Evolutionary conservation across 2,329 filamentous ascomycete genomes (phyloP).

Genomic region (Cryphonectria japonica): DNA sequence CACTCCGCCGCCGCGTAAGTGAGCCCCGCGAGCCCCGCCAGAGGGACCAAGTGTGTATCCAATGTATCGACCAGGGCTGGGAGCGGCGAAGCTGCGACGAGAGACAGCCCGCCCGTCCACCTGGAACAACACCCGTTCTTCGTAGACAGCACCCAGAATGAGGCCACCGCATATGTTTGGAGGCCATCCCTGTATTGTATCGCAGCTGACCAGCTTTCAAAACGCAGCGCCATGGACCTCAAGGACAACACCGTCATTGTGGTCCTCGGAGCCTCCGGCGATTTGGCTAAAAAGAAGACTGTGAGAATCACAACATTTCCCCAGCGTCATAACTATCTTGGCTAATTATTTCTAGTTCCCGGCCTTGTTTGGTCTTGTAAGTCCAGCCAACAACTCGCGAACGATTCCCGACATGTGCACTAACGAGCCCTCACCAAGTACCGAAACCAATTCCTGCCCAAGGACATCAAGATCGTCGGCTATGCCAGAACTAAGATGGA

Average conservation of each 20-base stretch:
- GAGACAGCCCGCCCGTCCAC: neutral
- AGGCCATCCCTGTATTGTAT: neutral
- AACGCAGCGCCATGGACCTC: slow-evolving; percentile 80
- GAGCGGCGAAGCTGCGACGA: neutral
- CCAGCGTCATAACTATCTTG: slow-evolving; percentile 28
- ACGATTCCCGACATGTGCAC: slow-evolving; percentile 10
- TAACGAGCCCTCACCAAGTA: slow-evolving; percentile 62
- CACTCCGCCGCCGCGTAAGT: slow-evolving; percentile 39
- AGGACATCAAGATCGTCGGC: slow-evolving; percentile 95
- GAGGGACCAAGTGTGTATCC: neutral
- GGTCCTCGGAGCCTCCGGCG: slow-evolving; percentile 94
- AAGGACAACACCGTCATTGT: slow-evolving; percentile 98
- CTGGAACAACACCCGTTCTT: neutral
- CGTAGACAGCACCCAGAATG: neutral
- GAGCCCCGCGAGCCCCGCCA: slow-evolving; percentile 28
- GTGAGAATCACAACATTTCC: slow-evolving; percentile 53
- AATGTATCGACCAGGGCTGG: neutral
- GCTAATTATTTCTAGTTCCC: slow-evolving; percentile 70
- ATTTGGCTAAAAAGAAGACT: slow-evolving; percentile 99
- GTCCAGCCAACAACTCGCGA: slow-evolving; percentile 44
- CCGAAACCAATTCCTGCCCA: slow-evolving; percentile 97
- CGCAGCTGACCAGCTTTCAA: slow-evolving; percentile 40
- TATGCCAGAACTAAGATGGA: slow-evolving; percentile 99
- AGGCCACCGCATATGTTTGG: neutral
- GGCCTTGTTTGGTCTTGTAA: slow-evolving; percentile 93